Evolutionary conservation across 192 early-diverging fungal genomes (phyloP).

Genomic region (Gryganskiella cystojenkinii): DNA sequence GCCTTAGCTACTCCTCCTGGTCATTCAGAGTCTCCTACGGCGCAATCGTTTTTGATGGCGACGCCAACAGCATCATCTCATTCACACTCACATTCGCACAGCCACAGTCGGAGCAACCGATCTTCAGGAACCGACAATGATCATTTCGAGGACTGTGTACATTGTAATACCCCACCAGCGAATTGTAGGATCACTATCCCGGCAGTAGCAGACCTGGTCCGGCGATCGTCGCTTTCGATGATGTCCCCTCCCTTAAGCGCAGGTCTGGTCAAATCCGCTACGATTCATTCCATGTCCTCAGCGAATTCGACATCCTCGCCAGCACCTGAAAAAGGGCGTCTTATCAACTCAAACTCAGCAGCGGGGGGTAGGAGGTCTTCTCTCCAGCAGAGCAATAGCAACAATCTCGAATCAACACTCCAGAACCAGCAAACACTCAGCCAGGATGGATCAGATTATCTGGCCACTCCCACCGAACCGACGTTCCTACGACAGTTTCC

Average conservation of each 20-base stretch:
- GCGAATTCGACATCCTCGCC: background rate
- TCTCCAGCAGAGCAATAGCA: background rate
- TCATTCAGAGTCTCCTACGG: background rate
- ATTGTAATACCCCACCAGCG: constrained; percentile 24
- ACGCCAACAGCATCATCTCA: constrained; percentile 8
- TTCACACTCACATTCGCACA: background rate
- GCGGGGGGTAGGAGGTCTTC: no score
- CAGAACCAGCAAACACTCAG: background rate
- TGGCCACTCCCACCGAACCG: constrained; percentile 5
- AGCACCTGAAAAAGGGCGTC: background rate
- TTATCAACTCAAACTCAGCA: background rate
- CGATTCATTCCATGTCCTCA: constrained; percentile 14
- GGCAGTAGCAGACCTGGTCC: constrained; percentile 2
- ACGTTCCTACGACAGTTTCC: background rate
- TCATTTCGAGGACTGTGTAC: background rate
- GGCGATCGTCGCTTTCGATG: constrained; percentile 20
- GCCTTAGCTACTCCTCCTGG: background rate
- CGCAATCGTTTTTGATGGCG: background rate
- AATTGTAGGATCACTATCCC: constrained; percentile 25
- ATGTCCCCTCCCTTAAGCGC: constrained; percentile 28
- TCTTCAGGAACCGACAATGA: background rate
- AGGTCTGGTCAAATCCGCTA: constrained; percentile 26
- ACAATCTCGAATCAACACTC: background rate
- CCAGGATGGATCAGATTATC: constrained; percentile 3
- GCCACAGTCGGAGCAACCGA: background rate